Evolutionary conservation across 1,284 basidiomycete species (phyloP).

Genomic region (Irpex sp.): DNA sequence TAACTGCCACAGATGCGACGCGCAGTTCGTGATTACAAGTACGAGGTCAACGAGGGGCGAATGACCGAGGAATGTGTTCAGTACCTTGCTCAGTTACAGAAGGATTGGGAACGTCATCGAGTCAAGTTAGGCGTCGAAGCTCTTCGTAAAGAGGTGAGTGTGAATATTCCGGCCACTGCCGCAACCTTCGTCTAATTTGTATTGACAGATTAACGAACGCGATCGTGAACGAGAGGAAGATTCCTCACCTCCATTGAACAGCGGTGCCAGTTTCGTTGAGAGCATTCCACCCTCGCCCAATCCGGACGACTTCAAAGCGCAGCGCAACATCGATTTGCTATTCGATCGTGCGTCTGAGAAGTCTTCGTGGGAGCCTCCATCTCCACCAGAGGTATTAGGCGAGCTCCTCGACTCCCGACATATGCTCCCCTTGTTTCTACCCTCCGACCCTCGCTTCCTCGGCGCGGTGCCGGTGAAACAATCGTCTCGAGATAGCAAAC

Average conservation of each 20-base stretch:
- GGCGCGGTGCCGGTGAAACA: constrained; percentile 61
- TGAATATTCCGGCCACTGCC: constrained; percentile 2
- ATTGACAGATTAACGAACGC: constrained; percentile 56
- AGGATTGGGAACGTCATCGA: constrained; percentile 92
- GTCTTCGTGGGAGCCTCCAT: constrained; percentile 71
- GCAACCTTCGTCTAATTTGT: constrained; percentile 9
- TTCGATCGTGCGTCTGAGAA: constrained; percentile 69
- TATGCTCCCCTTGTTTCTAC: constrained; percentile 89
- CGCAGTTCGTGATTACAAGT: constrained; percentile 91
- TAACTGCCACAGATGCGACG: constrained; percentile 71
- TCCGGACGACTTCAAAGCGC: constrained; percentile 34
- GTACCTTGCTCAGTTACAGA: constrained; percentile 91
- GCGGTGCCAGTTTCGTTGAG: constrained; percentile 32
- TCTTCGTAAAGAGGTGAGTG: constrained; percentile 68
- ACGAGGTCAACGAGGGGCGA: constrained; percentile 86
- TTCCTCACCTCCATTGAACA: constrained; percentile 43
- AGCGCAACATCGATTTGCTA: constrained; percentile 69
- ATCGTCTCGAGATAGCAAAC: constrained; percentile 32
- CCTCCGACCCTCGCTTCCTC: constrained; percentile 74
- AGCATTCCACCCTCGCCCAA: constrained; percentile 25
- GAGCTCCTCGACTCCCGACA: constrained; percentile 87
- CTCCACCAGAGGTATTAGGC: constrained; percentile 77
- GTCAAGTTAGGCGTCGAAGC: constrained; percentile 81
- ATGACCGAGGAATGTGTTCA: constrained; percentile 96
- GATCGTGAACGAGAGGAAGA: constrained; percentile 39